Percentiles rank a stretch among this genome's conserved stretches.
phyloP scores from a whole-genome alignment of 805 yeast genomes.

The Ascoidea tarda region DNA sequence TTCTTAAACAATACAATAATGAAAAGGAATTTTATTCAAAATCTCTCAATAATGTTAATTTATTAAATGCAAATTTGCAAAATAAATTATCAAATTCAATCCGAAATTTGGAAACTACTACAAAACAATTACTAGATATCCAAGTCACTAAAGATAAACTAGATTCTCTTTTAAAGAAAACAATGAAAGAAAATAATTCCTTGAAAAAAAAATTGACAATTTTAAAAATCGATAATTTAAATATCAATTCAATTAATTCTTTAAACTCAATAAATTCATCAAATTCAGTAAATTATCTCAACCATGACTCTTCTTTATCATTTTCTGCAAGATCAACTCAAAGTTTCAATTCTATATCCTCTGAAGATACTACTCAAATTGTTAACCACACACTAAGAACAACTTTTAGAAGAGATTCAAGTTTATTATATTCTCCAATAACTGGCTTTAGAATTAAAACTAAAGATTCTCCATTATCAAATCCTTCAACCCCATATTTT shows the following conservation, averaged over 20 bases:
- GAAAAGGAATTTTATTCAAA: conserved; percentile 26
- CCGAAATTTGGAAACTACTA: conserved; percentile 9
- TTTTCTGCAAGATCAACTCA: background rate
- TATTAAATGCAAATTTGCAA: conserved; percentile 22
- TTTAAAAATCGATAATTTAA: conserved; percentile 20
- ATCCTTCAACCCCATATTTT: background rate
- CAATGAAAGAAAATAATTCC: conserved; percentile 25
- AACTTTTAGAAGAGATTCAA: too few relatives aligned
- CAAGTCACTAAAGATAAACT: conserved; percentile 5
- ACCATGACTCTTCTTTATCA: background rate
- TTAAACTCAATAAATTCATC: too few relatives aligned
- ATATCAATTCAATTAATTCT: background rate
- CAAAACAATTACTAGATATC: conserved; percentile 5
- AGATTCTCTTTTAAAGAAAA: conserved; percentile 9
- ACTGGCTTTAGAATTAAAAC: background rate
- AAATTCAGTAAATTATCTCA: too few relatives aligned
- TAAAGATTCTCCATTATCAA: background rate
- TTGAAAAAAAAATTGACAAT: conserved; percentile 24
- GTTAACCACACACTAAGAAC: too few relatives aligned
- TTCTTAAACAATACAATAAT: conserved; percentile 29
- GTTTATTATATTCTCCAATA: background rate
- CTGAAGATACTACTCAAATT: background rate
- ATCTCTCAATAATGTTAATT: conserved; percentile 26
- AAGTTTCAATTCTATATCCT: background rate
- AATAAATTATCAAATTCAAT: conserved; percentile 16